These are phyloP conservation scores for Yamadazyma paraphyllophila DNA, from an alignment of 805 yeast genomes.

Conservation along the genomic window DNA sequence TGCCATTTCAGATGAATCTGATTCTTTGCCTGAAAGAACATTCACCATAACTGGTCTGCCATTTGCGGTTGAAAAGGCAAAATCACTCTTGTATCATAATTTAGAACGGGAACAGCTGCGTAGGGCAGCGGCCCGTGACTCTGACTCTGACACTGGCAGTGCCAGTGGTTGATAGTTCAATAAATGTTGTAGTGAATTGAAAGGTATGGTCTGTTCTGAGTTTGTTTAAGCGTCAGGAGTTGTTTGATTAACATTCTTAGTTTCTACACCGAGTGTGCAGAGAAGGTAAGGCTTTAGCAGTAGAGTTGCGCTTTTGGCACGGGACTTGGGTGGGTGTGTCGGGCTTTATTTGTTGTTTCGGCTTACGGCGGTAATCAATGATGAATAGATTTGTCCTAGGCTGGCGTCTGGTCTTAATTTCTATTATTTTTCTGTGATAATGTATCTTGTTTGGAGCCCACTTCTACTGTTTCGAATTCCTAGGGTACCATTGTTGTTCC, in stretches of 20 bases:
- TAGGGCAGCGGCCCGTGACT: constrained; percentile 1
- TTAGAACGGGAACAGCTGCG: constrained; percentile 50
- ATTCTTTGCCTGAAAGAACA: constrained; percentile 59
- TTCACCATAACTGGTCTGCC: constrained; percentile 69
- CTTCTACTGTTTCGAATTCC: neutral
- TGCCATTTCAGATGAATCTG: constrained; percentile 68
- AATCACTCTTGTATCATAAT: constrained; percentile 54
- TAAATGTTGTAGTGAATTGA: constrained; percentile 1
- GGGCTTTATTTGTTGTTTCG: no score
- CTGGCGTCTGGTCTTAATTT: no score
- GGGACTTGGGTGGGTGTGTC: no score
- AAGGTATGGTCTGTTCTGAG: neutral
- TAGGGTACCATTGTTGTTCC: neutral
- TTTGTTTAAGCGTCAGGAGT: neutral
- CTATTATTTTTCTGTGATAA: no score
- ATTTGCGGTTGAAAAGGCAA: constrained; percentile 56
- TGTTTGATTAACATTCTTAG: no score
- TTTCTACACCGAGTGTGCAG: no score
- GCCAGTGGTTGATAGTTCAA: neutral
- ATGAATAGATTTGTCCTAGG: no score
- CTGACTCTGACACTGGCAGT: constrained; percentile 2
- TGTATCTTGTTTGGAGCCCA: neutral
- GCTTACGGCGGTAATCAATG: no score
- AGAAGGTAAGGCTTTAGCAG: no score
- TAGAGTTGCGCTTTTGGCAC: no score